A percentile compares a stretch with the other conserved stretches of the same genome.
Conservation (phyloP, 495 filamentous ascomycete genomes). For the Aspergillus indologenus region DNA sequence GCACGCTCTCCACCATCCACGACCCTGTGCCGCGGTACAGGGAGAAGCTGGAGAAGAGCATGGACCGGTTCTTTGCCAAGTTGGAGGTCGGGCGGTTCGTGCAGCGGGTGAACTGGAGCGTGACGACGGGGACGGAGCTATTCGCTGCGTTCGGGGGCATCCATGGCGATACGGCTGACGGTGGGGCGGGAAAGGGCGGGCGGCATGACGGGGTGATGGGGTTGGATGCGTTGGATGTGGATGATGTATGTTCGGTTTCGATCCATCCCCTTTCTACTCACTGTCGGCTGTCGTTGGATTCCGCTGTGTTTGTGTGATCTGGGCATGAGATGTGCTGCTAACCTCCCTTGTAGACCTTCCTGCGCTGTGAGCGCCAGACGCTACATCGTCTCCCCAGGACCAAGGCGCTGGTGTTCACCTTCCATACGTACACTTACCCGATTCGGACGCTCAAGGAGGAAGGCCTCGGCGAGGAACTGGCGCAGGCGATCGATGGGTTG, state of each 20-base stretch:
- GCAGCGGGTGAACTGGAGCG: conserved; percentile 56
- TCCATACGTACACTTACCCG: conserved; percentile 78
- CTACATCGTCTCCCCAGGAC: conserved; percentile 68
- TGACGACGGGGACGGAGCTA: conserved; percentile 55
- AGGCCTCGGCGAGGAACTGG: conserved; percentile 61
- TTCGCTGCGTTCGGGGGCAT: conserved; percentile 49
- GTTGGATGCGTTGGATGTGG: conserved; percentile 47
- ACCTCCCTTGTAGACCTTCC: conserved; percentile 37
- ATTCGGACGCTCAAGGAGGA: conserved; percentile 66
- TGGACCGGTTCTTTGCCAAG: conserved; percentile 70
- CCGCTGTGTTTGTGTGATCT: too few species aligned
- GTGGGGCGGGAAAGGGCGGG: conserved; percentile 17
- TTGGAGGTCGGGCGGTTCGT: conserved; percentile 41
- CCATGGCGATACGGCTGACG: conserved; percentile 33
- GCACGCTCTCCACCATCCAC: conserved; percentile 65
- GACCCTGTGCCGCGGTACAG: conserved; percentile 64
- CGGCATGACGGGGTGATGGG: conserved; percentile 36
- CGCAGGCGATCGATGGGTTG: conserved; percentile 70
- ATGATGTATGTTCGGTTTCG: conserved; percentile 29
- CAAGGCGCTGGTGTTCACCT: conserved; percentile 66
- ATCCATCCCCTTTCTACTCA: neutral
- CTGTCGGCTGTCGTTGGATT: too few species aligned
- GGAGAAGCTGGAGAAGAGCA: conserved; percentile 67
- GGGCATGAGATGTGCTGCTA: too few species aligned
- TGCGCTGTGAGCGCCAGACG: conserved; percentile 75